Percentiles rank a stretch among this genome's conserved stretches.
These are phyloP conservation scores for Magnolia changhungtana DNA, from an alignment of 164 flowering plant genomes.

Conservation along the genomic window DNA sequence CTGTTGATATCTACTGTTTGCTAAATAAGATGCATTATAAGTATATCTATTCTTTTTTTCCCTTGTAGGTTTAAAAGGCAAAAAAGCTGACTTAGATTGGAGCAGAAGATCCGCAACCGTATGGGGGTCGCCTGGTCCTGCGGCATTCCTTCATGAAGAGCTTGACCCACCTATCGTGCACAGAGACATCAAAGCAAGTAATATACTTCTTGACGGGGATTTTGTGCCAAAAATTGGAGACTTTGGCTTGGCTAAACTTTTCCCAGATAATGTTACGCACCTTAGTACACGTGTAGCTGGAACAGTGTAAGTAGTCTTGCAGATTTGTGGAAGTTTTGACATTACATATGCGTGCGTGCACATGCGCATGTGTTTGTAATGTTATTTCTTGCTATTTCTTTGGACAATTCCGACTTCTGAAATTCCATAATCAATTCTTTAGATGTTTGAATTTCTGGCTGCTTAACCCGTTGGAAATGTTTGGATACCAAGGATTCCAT, in stretches of 20 bases:
- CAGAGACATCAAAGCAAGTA: slow-evolving; percentile 89
- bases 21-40: not conserved
- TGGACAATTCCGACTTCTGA: too few relatives aligned
- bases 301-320: slow-evolving; percentile 61
- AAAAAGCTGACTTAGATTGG: slow-evolving; percentile 56
- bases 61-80: slow-evolving; percentile 43
- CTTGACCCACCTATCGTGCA: slow-evolving; percentile 81
- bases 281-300: slow-evolving; percentile 91
- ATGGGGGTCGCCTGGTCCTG: slow-evolving; percentile 71
- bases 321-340: not conserved
- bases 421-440: too few relatives aligned
- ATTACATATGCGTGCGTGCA: not conserved
- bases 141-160: slow-evolving; percentile 87
- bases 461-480: too few relatives aligned
- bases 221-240: slow-evolving; percentile 83
- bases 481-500: too few relatives aligned
- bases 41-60: slow-evolving; percentile 5
- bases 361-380: not conserved
- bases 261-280: slow-evolving; percentile 91
- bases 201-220: slow-evolving; percentile 73
- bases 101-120: slow-evolving; percentile 56
- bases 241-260: slow-evolving; percentile 92
- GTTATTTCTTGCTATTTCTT: too few relatives aligned
- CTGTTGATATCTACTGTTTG: not conserved
- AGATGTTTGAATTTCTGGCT: too few relatives aligned